Evolutionary conservation across 2,329 filamentous ascomycete genomes (phyloP).

Genomic region (Capronia americana): DNA sequence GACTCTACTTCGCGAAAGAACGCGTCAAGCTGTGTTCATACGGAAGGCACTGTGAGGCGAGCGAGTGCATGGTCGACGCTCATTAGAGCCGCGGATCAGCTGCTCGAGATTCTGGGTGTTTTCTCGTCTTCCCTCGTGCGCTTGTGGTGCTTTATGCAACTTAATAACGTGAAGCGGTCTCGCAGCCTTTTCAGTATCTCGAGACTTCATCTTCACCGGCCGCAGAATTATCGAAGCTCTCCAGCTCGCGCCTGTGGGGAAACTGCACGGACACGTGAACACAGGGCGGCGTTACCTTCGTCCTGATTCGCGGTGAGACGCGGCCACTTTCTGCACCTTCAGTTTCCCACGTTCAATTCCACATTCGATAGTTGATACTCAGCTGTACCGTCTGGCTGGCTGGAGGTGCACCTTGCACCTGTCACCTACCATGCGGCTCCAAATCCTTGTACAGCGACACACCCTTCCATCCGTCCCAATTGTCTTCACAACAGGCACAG

Average conservation of each 20-base stretch:
- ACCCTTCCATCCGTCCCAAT: slow-evolving; percentile 74
- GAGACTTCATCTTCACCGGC: not conserved
- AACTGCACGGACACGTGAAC: not conserved
- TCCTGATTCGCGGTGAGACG: not conserved
- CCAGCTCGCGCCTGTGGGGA: not conserved
- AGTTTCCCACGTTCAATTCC: not conserved
- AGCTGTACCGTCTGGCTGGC: not conserved
- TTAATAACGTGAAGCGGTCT: not conserved
- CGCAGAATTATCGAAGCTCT: not conserved
- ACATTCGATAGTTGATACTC: not conserved
- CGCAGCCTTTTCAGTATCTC: not conserved
- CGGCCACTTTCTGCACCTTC: not conserved
- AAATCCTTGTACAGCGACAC: slow-evolving; percentile 74
- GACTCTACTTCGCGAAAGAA: too few species aligned
- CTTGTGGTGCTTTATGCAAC: too few species aligned
- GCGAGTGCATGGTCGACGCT: too few species aligned
- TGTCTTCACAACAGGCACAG: slow-evolving; percentile 67
- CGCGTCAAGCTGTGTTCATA: too few species aligned
- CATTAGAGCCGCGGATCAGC: too few species aligned
- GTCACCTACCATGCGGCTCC: slow-evolving; percentile 67
- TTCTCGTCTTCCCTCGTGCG: too few species aligned
- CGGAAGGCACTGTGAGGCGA: too few species aligned
- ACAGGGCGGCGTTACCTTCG: not conserved
- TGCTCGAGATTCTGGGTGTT: too few species aligned
- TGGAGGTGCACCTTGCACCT: slow-evolving; percentile 3